Evolutionary conservation across 108 stramenopile genomes (phyloP), one percentile per base, ranked within the genome.

Genomic region (Skeletonema costatum): DNA sequence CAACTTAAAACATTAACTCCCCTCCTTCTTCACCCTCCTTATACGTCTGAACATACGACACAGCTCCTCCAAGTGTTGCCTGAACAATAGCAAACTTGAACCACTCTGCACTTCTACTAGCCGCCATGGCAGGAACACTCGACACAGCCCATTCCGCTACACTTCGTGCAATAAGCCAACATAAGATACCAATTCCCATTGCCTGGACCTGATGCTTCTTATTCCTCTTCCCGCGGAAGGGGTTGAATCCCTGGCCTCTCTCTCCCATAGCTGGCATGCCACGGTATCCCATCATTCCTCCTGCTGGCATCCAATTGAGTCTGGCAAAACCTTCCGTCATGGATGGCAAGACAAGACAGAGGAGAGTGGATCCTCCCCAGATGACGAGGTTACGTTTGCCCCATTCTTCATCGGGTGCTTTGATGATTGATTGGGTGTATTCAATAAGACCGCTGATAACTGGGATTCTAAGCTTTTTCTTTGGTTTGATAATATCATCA

Each of bases 241-340:
- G 80, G 66, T 85, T 85, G 13, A 71, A 88, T 10, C 78, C 76
- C 41, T 83, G 88, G 11, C 61, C 35, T 3, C 70, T 38, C 60
- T 94, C 89, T 16, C 53, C 78, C 63, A 76, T 80, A 14, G 68
- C 76, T 8, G 87, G 85, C 90, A 94, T 88, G 14, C 93, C 93
- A 6, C 93, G 85, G 67, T 87, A 91, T 3, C 83, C 88, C 71
- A 94, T 86, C 85, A 92, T 90, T 19, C 89, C 91, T 32, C 90
- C 87, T 33, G 88, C 89, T 17, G 90, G 74, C 41, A 94, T 60
- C 90, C 90, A 92, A 29, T 90, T 88, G 72, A 94, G 77, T n/a
- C 89, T 72, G 16, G 78, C 76, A 60, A 90, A 70, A 51, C 85
- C 85, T 30, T 86, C 86, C 21, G 87, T 80, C 10, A 87, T 72